Evolutionary conservation across 1,284 basidiomycete genomes (phyloP), one percentile per base, ranked within the genome.

Genomic region (Pseudozyma sp.): DNA sequence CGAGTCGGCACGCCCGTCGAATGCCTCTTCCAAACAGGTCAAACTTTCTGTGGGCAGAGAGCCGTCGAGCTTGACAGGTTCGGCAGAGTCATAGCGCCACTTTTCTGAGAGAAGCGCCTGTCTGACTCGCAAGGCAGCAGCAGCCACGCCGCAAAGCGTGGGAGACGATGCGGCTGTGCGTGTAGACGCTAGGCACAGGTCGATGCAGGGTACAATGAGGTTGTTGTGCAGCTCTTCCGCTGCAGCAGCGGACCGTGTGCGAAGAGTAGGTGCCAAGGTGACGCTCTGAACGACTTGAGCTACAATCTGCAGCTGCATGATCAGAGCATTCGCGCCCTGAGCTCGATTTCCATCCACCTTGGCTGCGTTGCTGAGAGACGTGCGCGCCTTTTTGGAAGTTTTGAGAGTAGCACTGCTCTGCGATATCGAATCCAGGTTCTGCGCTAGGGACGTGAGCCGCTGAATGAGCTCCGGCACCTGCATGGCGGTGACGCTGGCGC

Each of bases 1-100:
- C 17, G 63, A 56, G 24, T 70, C 67, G 7, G 63, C 60, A 6
- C 72, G 46, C 19, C 57, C 53, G 63, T 75, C 57, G 7, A 75
- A 66, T 14, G 62, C 54, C 30, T 35, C 16, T 17, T 70, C 63
- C n/a, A 75, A 60, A 35, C 52, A 59, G 4, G 50, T 10, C 37
- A 75, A 42, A 24, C 59, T 61, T 37, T 75, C 67, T 7, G 53
- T 59, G 7, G 63, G 67, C 2, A 67, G 57, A 2, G 63, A 67
- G 4, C 72, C 72, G 43, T 75, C 68, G 11, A 75, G 72, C 50
- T 63, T 69, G 53, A 70, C 60, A 13, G 67, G 67, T 34, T 70
- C 67, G 4, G 63, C 57, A 11, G 67, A 55, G 31, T 75, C 55
- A 37, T 67, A 60, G 6, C 72, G 72, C 72, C 72, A 75, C 31